These are phyloP conservation scores for Pisolithus albus DNA, from an alignment of 768 basidiomycete species.

Conservation along the genomic window DNA sequence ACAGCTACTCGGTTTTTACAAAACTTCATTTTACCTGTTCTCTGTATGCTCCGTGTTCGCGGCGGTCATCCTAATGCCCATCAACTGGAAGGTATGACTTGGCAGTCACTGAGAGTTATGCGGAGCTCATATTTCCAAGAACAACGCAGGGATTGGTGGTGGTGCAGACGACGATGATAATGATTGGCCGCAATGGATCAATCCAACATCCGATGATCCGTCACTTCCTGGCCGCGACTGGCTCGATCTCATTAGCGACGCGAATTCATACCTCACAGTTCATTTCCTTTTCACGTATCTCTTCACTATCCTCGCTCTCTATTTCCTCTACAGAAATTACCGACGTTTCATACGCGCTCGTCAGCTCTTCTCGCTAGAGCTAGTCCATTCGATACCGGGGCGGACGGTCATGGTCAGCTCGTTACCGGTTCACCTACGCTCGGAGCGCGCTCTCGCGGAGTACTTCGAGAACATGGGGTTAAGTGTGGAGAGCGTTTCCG, in stretches of 20 bases:
- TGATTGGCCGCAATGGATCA: slow-evolving; percentile 40
- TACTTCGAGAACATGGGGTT: slow-evolving; percentile 90
- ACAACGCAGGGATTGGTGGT: slow-evolving; percentile 66
- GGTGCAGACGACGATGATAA: slow-evolving; percentile 32
- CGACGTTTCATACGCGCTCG: slow-evolving; percentile 81
- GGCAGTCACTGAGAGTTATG: not conserved
- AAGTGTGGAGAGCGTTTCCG: slow-evolving; percentile 85
- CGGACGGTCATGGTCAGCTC: slow-evolving; percentile 86
- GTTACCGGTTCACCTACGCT: slow-evolving; percentile 77
- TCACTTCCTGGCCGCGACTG: slow-evolving; percentile 46
- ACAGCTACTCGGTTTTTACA: slow-evolving; percentile 91
- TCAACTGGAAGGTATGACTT: slow-evolving; percentile 78
- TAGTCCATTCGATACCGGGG: slow-evolving; percentile 91
- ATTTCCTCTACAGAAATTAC: slow-evolving; percentile 86
- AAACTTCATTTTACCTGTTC: slow-evolving; percentile 91
- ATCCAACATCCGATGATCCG: slow-evolving; percentile 14
- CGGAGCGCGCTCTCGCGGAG: slow-evolving; percentile 80
- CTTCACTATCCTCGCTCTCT: slow-evolving; percentile 82
- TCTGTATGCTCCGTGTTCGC: slow-evolving; percentile 80
- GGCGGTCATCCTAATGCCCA: slow-evolving; percentile 81
- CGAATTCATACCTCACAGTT: slow-evolving; percentile 80
- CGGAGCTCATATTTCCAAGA: slow-evolving; percentile 33
- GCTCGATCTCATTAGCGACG: slow-evolving; percentile 86
- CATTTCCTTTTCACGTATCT: slow-evolving; percentile 93
- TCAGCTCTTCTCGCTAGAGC: slow-evolving; percentile 89